Percentiles rank a stretch among this genome's conserved stretches.
phyloP scores from a whole-genome alignment of 352 stramenopile genomes.

The Globisporangium splendens region DNA sequence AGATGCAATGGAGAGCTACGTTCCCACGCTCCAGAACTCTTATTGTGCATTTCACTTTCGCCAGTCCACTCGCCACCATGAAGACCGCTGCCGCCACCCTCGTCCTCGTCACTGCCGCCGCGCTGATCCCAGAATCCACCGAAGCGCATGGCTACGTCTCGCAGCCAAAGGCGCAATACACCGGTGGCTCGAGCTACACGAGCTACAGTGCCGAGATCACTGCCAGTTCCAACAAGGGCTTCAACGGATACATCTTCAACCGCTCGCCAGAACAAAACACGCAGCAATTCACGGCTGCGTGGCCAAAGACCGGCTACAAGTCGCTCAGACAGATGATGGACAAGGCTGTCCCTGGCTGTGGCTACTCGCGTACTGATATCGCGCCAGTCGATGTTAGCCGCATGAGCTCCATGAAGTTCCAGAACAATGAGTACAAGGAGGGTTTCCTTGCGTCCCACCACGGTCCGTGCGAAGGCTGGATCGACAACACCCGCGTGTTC shows the following conservation, averaged over 20 bases:
- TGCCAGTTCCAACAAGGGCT: conserved; percentile 4
- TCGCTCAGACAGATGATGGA: conserved; percentile 1
- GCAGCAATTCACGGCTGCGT: conserved; percentile 7
- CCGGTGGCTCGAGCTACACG: conserved; percentile 6
- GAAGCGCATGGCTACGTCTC: conserved; percentile 9
- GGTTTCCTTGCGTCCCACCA: conserved; percentile 17
- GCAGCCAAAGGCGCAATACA: conserved; percentile 14
- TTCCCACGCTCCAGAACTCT: background rate
- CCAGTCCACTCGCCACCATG: background rate
- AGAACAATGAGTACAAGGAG: conserved; percentile 4
- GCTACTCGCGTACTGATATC: conserved; percentile 7
- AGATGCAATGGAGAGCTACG: no score
- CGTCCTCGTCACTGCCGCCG: conserved; percentile 1
- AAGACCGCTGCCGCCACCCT: conserved; percentile 4
- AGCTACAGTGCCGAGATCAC: conserved; percentile 3
- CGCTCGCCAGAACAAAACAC: conserved; percentile 16
- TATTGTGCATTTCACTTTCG: conserved; percentile 5
- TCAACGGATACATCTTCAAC: conserved; percentile 12
- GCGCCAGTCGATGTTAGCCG: conserved; percentile 16
- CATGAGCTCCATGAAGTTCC: conserved; percentile 11
- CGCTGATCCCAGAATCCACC: background rate
- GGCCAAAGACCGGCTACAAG: conserved; percentile 6
- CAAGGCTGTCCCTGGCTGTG: conserved; percentile 7
- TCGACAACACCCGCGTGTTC: conserved; percentile 37
- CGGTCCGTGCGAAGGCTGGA: conserved; percentile 49